Evolutionary conservation across 176 grass and related monocot species (phyloP), one percentile per base, ranked within the genome.

Genomic region (Thalia dealbata): DNA sequence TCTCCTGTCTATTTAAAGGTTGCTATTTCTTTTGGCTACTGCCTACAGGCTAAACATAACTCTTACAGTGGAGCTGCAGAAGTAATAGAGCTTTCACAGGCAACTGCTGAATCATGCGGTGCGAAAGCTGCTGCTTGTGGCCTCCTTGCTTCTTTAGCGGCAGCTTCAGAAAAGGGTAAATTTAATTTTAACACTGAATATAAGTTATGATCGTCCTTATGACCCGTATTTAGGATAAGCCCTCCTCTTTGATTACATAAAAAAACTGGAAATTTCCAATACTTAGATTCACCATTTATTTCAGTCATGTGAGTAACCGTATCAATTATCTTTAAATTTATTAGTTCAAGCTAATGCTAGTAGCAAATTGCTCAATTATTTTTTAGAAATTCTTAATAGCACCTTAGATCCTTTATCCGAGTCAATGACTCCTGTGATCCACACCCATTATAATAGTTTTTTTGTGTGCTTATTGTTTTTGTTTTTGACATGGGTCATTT

Each of bases 101-200:
- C 93, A 79, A 86, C 85, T 38, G 10, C 87, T 66, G 89, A 90
- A 86, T 88, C 82, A 77, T 85, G 84, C 82, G 93, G 93, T 81
- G 93, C 93, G 77, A 97, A 97, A 88, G 85, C 93, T 92, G 87
- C 90, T 83, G 77, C 89, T 70, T 97, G 93, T 78, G 77, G 87
- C 78, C 77, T 75, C 70, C 93, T 97, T 69, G 82, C 86, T 26
- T 72, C 82, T 78, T 65, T 97, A 19, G 72, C 89, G 42, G 75
- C 76, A 56, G 14, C 85, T 76, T 90, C 93, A 70, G 75, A 81
- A 61, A 92, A 90, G 92, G 89, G 93, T 90, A 90, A 13, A 2
- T 77, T 52, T 48, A 23, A 48, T 46, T 48, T 48, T 19, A 8
- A 26, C 23, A 29, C 22, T 52, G 45, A 71, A 71, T 67, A 1